Evolutionary conservation across 2,329 filamentous ascomycete genomes (phyloP).

Genomic region (Apiospora kogelbergensis): DNA sequence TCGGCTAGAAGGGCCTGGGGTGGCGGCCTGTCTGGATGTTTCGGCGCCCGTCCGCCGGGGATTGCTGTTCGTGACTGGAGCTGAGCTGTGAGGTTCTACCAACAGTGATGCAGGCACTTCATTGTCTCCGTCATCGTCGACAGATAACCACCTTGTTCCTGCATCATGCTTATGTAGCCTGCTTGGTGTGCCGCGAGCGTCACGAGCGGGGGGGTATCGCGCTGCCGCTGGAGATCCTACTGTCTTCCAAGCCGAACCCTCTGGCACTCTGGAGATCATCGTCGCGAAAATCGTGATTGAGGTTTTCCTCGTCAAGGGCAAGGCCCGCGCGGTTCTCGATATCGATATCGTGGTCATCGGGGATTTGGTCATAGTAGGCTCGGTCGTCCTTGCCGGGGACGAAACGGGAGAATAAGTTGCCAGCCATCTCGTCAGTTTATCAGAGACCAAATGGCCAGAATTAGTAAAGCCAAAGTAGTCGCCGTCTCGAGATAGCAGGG

Average conservation of each 20-base stretch:
- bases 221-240: conserved; percentile 43
- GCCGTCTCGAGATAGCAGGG: background rate
- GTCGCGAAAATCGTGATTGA: conserved; percentile 51
- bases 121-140: conserved; percentile 44
- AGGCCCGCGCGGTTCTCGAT: conserved; percentile 42
- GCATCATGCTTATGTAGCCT: conserved; percentile 18
- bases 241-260: conserved; percentile 45
- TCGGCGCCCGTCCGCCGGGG: conserved; percentile 20
- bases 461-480: background rate
- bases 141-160: conserved; percentile 28
- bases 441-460: too few relatives aligned
- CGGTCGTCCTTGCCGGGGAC: conserved; percentile 34
- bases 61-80: conserved; percentile 23
- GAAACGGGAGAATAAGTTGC: conserved; percentile 48
- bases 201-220: conserved; percentile 22
- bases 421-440: conserved; percentile 38
- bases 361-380: conserved; percentile 52
- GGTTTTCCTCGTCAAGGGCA: conserved; percentile 53
- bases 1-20: conserved; percentile 43
- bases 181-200: conserved; percentile 15
- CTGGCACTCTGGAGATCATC: conserved; percentile 47
- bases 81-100: conserved; percentile 45
- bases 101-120: conserved; percentile 65
- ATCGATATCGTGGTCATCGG: conserved; percentile 41
- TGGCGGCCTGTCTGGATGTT: conserved; percentile 25